Evolutionary conservation across 2,329 filamentous ascomycete species (phyloP), one percentile per base, ranked within the genome.

Genomic region (Pseudogymnoascus verrucosus): DNA sequence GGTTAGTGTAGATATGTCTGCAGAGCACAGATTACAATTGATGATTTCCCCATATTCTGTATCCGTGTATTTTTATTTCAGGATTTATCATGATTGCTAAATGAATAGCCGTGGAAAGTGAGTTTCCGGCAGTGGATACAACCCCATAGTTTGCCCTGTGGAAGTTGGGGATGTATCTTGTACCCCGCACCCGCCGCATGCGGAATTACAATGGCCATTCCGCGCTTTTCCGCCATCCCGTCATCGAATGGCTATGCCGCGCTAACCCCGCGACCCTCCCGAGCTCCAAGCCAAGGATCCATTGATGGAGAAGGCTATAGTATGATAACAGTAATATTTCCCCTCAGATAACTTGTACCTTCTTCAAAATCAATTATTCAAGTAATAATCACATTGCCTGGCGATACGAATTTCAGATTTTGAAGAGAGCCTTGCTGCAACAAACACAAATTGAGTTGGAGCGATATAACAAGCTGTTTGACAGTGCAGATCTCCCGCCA

Each of bases 171-270:
- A 57, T 34, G 51, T 57, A 57, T 21, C 51, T 7, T 19, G 26
- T 34, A 57, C 51, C 51, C 51, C 51, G 51, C 51, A 57, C 51
- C 51, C 51, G 51, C 51, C 51, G 51, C 51, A 57, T 57, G 51
- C 51, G 51, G 51, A 57, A 57, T 34, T 57, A 8, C 4, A 34
- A 57, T 2, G 1, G 10, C 10, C n/a, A 57, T 36, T 57, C 51
- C 51, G 51, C 51, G 16, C 28, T 34, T 34, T 57, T 57, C 51
- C 51, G 51, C 28, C n/a, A 57, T 57, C 51, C 51, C 51, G 28
- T 57, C 51, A 57, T 57, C 28, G 28, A 57, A 8, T 34, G 51
- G 51, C 4, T 57, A 57, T 57, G 51, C 51, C 51, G 51, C 51
- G 51, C 51, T 57, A 57, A 57, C 51, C 51, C 51, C 51, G 28